phyloP scores from a whole-genome alignment of 768 basidiomycete species.

The Neoboletus subvelutipes region DNA sequence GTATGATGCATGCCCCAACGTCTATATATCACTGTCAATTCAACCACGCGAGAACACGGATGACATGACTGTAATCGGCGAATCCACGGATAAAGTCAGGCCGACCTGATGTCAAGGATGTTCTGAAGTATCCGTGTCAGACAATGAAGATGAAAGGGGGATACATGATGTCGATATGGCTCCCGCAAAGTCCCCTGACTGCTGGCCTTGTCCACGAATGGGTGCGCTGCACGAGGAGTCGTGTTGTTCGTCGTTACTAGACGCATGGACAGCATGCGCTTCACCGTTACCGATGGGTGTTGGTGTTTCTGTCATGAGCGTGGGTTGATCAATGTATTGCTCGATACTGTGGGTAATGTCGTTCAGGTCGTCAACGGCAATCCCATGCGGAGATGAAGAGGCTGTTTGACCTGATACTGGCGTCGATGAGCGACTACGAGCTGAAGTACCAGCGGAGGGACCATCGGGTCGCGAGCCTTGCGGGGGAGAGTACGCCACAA shows the following conservation, averaged over 20 bases:
- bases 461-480: conserved; percentile 15
- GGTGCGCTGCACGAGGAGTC: conserved; percentile 1
- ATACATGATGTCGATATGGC: conserved; percentile 20
- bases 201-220: conserved; percentile 7
- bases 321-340: conserved; percentile 18
- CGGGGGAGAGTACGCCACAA: not conserved
- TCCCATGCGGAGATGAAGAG: conserved; percentile 28
- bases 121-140: conserved; percentile 23
- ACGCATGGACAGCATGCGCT: conserved; percentile 7
- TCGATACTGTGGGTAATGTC: conserved; percentile 29
- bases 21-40: conserved; percentile 14
- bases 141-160: conserved; percentile 28
- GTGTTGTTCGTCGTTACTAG: conserved; percentile 14
- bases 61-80: conserved; percentile 11
- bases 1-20: conserved; percentile 14
- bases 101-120: conserved; percentile 40
- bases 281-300: conserved; percentile 10
- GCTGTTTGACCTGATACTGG: conserved; percentile 37
- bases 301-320: conserved; percentile 16
- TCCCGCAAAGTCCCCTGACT: conserved; percentile 10
- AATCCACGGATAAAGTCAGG: conserved; percentile 42
- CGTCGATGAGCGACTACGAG: conserved; percentile 29
- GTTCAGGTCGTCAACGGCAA: conserved; percentile 29
- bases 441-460: conserved; percentile 8
- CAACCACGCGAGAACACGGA: conserved; percentile 6